Evolutionary conservation across 1,284 basidiomycete genomes (phyloP).

Genomic region (Apiotrichum akiyoshidainum): DNA sequence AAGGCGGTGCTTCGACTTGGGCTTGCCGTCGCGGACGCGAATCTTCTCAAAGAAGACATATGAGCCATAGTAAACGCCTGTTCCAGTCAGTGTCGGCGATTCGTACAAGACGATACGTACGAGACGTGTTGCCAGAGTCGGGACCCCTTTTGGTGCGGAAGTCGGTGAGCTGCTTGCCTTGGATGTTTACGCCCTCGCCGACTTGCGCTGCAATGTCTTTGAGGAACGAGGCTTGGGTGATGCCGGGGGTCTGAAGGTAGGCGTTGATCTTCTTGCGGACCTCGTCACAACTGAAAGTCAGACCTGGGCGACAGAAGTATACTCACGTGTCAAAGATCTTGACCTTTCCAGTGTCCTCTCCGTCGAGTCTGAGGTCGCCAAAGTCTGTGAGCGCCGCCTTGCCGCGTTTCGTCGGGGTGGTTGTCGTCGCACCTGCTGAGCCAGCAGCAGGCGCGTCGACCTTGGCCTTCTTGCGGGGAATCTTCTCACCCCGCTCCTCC

Average conservation of each 20-base stretch:
- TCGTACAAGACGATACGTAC: neutral
- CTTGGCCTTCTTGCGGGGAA: conserved; percentile 4
- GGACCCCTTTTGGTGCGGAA: conserved; percentile 6
- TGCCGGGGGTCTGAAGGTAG: conserved; percentile 1
- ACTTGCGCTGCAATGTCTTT: conserved; percentile 13
- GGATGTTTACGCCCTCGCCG: conserved; percentile 11
- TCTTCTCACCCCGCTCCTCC: conserved; percentile 4
- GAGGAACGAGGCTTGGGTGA: conserved; percentile 7
- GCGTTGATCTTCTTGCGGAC: conserved; percentile 7
- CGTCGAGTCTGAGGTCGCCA: conserved; percentile 1
- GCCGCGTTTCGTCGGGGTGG: neutral
- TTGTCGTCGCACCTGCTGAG: too few species aligned
- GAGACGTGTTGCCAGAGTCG: conserved; percentile 7
- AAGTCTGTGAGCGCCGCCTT: conserved; percentile 6
- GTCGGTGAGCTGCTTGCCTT: conserved; percentile 14
- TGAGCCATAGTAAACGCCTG: conserved; percentile 7
- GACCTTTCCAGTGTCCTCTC: conserved; percentile 3
- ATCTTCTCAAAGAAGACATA: conserved; percentile 14
- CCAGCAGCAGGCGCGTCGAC: neutral
- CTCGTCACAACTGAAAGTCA: conserved; percentile 6
- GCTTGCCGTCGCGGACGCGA: conserved; percentile 3
- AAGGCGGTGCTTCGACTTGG: conserved; percentile 3
- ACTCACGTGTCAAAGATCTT: conserved; percentile 6
- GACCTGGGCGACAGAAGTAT: neutral
- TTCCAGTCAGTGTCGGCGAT: too few species aligned